Base-by-base conservation (phyloP, 2,329 filamentous ascomycete species). In the Monilinia laxa region DNA sequence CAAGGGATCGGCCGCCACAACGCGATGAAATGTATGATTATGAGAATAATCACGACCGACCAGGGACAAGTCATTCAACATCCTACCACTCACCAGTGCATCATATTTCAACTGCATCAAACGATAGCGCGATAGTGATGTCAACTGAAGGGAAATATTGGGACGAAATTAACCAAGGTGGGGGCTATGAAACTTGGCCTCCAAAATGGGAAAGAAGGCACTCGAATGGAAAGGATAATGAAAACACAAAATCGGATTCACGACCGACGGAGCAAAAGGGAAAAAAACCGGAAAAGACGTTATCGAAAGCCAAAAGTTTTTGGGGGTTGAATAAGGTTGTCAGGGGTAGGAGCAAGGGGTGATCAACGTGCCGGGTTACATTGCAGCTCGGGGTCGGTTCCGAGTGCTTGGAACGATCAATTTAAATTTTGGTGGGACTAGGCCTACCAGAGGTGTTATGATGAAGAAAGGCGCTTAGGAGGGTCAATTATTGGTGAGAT, bases 101-200 rank as follows among this genome's bases (percentile, higher is more conserved):
- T n/a, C 64, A 65, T 42, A 31, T 53, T 40, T 60, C 64, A 28
- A 65, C 64, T 20, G 64, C 55, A 20, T 65, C 64, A 45, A 65
- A 54, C 31, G 64, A 65, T 53, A 65, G 64, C 16, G 64, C 64
- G 12, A 65, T 65, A 52, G 64, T 65, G 35, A 65, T 65, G 28
- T 60, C 64, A 18, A 52, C 47, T 20, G 64, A 53, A 45, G 12
- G 59, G 4, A 59, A 60, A 25, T 52, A 51, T 38, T 47, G 49
- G 64, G 47, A 60, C 23, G 55, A 65, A 18, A 31, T 53, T 2
- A 35, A 45, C 20, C 59, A 49, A 53, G 31, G 64, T 45, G 23
- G 55, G 45, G 55, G 11, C 12, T 20, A 52, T 12, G 47, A 53
- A 45, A 49, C 23, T 42, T 65, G 54, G 64, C 45, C 47, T 23